Percentiles rank a stretch among this genome's conserved stretches.
These are phyloP conservation scores for Globisporangium okanoganense DNA, from an alignment of 352 stramenopile species.

Conservation along the genomic window DNA sequence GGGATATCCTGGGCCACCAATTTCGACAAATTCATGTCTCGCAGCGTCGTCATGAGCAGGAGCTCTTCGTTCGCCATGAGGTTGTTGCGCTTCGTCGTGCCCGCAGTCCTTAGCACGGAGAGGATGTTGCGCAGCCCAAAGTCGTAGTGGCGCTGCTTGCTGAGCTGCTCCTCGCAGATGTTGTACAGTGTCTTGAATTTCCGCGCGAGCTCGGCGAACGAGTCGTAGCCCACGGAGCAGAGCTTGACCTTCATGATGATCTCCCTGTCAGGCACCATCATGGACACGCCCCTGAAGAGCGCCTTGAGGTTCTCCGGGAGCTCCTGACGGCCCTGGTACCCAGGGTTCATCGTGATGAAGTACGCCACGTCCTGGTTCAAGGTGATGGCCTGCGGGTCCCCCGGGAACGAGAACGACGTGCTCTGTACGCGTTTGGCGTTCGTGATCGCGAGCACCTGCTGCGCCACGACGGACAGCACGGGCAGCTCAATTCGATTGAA, in stretches of 20 bases:
- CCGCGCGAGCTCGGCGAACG: conserved; percentile 91
- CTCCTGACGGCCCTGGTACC: conserved; percentile 90
- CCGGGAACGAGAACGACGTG: conserved; percentile 59
- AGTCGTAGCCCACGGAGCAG: conserved; percentile 89
- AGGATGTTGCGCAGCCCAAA: conserved; percentile 94
- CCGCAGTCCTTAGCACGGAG: conserved; percentile 94
- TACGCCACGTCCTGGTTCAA: conserved; percentile 64
- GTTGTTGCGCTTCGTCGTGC: conserved; percentile 94
- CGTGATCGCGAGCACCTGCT: conserved; percentile 89
- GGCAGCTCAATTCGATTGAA: conserved; percentile 93
- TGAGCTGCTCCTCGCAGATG: conserved; percentile 93
- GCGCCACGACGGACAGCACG: conserved; percentile 90
- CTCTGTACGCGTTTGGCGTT: conserved; percentile 59
- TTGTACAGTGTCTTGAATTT: conserved; percentile 96
- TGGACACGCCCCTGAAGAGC: conserved; percentile 93
- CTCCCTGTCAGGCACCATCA: conserved; percentile 97
- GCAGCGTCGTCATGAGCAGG: conserved; percentile 94
- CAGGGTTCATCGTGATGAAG: conserved; percentile 95
- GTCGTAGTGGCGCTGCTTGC: conserved; percentile 93
- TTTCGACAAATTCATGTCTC: conserved; percentile 94
- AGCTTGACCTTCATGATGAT: conserved; percentile 96
- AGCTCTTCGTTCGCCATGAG: conserved; percentile 90
- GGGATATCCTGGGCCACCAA: conserved; percentile 90
- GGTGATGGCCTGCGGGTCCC: conserved; percentile 51
- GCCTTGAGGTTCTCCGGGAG: conserved; percentile 91